Evolutionary conservation across 2,329 filamentous ascomycete genomes (phyloP).

Genomic region (Cladosporium sp.): DNA sequence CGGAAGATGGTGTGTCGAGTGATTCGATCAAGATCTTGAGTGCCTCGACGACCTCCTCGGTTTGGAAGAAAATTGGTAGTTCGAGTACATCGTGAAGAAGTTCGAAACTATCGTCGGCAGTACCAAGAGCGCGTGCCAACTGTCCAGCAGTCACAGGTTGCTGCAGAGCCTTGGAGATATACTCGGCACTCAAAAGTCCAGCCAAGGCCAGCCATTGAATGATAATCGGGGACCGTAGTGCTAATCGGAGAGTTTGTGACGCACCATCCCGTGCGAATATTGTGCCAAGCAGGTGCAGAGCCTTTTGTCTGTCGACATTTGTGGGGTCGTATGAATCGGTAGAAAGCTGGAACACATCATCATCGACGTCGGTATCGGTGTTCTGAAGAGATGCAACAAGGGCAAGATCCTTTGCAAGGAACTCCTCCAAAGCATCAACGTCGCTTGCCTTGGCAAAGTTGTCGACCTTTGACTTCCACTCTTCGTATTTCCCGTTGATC

Average conservation of each 20-base stretch:
- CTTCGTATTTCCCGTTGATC: constrained; percentile 23
- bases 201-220: constrained; percentile 63
- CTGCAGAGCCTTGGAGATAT: constrained; percentile 44
- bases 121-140: constrained; percentile 10
- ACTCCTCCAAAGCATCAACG: constrained; percentile 30
- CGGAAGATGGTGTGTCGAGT: constrained; percentile 51
- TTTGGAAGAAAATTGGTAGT: constrained; percentile 16
- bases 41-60: constrained; percentile 63
- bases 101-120: constrained; percentile 17
- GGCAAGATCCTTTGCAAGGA: constrained; percentile 32
- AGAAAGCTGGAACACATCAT: constrained; percentile 47
- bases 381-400: constrained; percentile 15
- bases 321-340: constrained; percentile 38
- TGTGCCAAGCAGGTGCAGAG: constrained; percentile 54
- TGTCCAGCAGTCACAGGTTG: constrained; percentile 8
- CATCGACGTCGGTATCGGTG: constrained; percentile 15
- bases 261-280: constrained; percentile 42
- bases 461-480: constrained; percentile 33
- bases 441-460: constrained; percentile 26
- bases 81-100: constrained; percentile 17
- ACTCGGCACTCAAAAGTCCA: constrained; percentile 48
- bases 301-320: constrained; percentile 64
- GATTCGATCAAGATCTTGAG: constrained; percentile 68
- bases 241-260: constrained; percentile 22
- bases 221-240: constrained; percentile 44